Evolutionary conservation across 2,329 filamentous ascomycete species (phyloP).

Genomic region (Karstenula rhodostoma): DNA sequence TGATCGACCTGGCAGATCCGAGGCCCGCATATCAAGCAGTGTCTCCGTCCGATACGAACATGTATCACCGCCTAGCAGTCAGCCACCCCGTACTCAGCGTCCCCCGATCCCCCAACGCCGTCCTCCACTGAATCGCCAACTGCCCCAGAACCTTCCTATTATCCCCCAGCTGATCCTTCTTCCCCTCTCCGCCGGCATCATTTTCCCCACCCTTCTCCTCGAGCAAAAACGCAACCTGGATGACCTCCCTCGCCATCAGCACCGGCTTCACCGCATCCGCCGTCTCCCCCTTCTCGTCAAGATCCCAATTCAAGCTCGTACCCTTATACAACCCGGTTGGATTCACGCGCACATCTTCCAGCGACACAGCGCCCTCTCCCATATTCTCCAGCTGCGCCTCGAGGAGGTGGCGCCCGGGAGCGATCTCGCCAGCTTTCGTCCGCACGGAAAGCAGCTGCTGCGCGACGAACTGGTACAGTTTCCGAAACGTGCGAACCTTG

Average conservation of each 20-base stretch:
- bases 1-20: too few relatives aligned
- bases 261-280: constrained; percentile 52
- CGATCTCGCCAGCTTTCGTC: constrained; percentile 79
- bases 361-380: constrained; percentile 79
- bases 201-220: constrained; percentile 61
- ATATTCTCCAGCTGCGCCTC: constrained; percentile 97
- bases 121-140: constrained; percentile 86
- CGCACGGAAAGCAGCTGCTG: constrained; percentile 89
- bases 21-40: too few relatives aligned
- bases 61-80: constrained; percentile 44
- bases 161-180: constrained; percentile 30
- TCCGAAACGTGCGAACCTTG: constrained; percentile 85
- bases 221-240: constrained; percentile 70
- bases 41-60: not conserved
- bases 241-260: constrained; percentile 68
- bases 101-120: constrained; percentile 87
- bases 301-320: constrained; percentile 64
- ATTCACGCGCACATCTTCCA: constrained; percentile 67
- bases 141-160: constrained; percentile 75
- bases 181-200: constrained; percentile 53
- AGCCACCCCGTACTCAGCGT: constrained; percentile 88
- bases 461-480: constrained; percentile 95
- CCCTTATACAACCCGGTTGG: constrained; percentile 63
- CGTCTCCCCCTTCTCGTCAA: constrained; percentile 42
- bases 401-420: constrained; percentile 70